These are phyloP conservation scores for Setomelanomma holmii DNA, from an alignment of 2,329 filamentous ascomycete species.

Conservation along the genomic window DNA sequence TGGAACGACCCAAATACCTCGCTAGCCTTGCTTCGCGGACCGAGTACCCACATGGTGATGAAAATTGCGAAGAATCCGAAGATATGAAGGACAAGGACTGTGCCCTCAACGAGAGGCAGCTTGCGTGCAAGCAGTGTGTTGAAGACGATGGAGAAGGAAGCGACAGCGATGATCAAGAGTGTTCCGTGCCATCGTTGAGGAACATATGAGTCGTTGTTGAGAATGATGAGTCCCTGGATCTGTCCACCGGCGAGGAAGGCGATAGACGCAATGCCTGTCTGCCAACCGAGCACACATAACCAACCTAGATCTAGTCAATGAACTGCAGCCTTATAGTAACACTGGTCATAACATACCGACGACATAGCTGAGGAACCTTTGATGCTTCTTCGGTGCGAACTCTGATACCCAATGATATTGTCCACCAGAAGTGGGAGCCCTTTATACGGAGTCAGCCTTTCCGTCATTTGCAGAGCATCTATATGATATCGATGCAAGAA, in stretches of 20 bases:
- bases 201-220: conserved; percentile 50
- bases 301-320: conserved; percentile 38
- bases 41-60: conserved; percentile 39
- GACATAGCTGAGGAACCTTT: conserved; percentile 31
- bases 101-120: conserved; percentile 56
- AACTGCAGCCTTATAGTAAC: too few relatives aligned
- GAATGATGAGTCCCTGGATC: conserved; percentile 42
- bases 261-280: conserved; percentile 44
- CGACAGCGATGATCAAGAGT: conserved; percentile 55
- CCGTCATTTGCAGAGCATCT: too few relatives aligned
- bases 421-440: conserved; percentile 35
- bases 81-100: conserved; percentile 57
- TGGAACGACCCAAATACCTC: conserved; percentile 34
- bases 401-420: conserved; percentile 42
- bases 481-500: too few relatives aligned
- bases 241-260: conserved; percentile 39
- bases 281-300: conserved; percentile 53
- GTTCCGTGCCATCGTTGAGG: conserved; percentile 58
- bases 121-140: conserved; percentile 55
- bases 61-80: conserved; percentile 60
- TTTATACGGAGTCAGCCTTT: conserved; percentile 8
- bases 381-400: conserved; percentile 30
- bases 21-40: conserved; percentile 24
- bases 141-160: conserved; percentile 48
- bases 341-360: conserved; percentile 21